Evolutionary conservation across 192 early-diverging fungal species (phyloP), one percentile per base, ranked within the genome.

Genomic region (Pilobolus umbonatus): DNA sequence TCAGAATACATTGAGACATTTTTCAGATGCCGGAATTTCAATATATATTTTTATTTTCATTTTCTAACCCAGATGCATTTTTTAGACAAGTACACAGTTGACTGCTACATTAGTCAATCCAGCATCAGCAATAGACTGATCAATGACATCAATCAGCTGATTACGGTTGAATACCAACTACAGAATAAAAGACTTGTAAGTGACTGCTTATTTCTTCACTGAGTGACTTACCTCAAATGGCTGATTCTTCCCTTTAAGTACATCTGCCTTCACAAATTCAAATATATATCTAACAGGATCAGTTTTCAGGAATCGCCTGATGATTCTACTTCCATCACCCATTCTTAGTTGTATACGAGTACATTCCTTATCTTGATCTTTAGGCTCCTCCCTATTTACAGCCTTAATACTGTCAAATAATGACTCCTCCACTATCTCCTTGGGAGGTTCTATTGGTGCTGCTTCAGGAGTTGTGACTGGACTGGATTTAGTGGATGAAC

Each of bases 331-430:
- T 14, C 96, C 95, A 72, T 90, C 87, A 8, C 90, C 84, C 46
- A 94, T 70, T 31, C 90, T 83, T 56, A 95, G 75, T 63, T 94
- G 91, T 49, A 98, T 82, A 31, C 90, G 80, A 9, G 91, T 90
- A n/a, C n/a, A n/a, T 2, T 82, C 79, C 6, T 80, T 78, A 2
- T 77, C 68, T 3, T 75, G 56, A 11, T 81, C 78, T 1, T 75
- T 75, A 9, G 83, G 69, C 24, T 80, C 69, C 49, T 72, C 63
- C 26, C 73, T 63, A 44, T 70, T 61, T 17, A 73, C 57, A 14
- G 78, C 61, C 40, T 68, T 49, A 66, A 80, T 77, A 19, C 70
- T 47, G 34, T 75, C 76, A 34, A 80, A 71, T 2, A 68, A 30
- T 4, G 70, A 73, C 32, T 64, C 72, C 32, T 63, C 60, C 1